A percentile compares a stretch with the other conserved stretches of the same genome.
phyloP scores from a whole-genome alignment of 371 early-diverging fungal genomes.

The Lichtheimia corymbifera region DNA sequence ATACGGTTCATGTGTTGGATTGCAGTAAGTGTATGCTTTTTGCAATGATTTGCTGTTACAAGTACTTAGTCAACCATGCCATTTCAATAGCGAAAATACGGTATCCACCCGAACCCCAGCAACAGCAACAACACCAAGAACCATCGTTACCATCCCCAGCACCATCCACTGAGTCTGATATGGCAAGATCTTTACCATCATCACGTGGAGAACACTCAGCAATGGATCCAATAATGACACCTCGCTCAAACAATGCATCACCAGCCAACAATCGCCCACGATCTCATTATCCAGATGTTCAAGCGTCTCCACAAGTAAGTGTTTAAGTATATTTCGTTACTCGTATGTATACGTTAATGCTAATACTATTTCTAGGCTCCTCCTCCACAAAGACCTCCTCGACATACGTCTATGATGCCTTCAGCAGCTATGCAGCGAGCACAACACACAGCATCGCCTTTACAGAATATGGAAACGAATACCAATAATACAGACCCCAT shows the following conservation, averaged over 20 bases:
- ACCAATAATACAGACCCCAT: not conserved
- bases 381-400: conserved; percentile 27
- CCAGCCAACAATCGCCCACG: conserved; percentile 6
- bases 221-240: too few species aligned
- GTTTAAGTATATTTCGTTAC: not conserved
- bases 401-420: conserved; percentile 48
- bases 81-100: conserved; percentile 57
- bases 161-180: conserved; percentile 8
- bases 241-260: not conserved
- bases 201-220: not conserved
- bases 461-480: conserved; percentile 8
- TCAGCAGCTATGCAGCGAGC: conserved; percentile 46
- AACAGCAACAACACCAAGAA: conserved; percentile 4
- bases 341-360: not conserved
- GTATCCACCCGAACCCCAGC: conserved; percentile 47
- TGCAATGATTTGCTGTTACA: too few species aligned
- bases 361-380: not conserved
- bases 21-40: conserved; percentile 42
- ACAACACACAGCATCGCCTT: conserved; percentile 44
- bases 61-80: too few species aligned
- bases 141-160: conserved; percentile 9
- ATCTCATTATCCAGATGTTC: conserved; percentile 6
- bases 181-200: not conserved
- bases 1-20: conserved; percentile 59
- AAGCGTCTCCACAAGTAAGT: conserved; percentile 1